phyloP scores from a whole-genome alignment of 306 rosid species.

The Dalbergia cultrata region DNA sequence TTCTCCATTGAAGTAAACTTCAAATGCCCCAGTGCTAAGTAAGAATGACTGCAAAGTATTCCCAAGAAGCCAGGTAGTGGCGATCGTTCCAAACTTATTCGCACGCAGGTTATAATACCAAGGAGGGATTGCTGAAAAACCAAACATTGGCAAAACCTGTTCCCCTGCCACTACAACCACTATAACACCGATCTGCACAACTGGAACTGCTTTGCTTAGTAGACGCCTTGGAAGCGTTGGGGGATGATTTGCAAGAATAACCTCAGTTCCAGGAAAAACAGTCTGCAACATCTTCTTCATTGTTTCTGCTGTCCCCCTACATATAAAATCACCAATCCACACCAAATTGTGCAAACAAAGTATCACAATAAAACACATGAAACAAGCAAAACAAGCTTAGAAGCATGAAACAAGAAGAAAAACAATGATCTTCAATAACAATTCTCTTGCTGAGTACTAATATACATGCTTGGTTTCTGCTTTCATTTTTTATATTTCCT shows the following conservation, averaged over 20 bases:
- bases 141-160: constrained; percentile 74
- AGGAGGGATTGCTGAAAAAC: constrained; percentile 69
- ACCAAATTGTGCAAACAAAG: constrained; percentile 7
- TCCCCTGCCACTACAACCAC: constrained; percentile 76
- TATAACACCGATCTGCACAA: constrained; percentile 68
- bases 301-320: constrained; percentile 75
- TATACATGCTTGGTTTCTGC: too few relatives aligned
- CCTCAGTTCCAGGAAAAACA: constrained; percentile 71
- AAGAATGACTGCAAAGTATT: constrained; percentile 77
- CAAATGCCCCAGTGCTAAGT: constrained; percentile 85
- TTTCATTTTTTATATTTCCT: too few relatives aligned
- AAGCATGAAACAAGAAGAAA: constrained; percentile 3
- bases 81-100: constrained; percentile 76
- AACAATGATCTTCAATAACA: constrained; percentile 8
- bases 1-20: constrained; percentile 75
- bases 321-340: constrained; percentile 37
- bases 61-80: constrained; percentile 89
- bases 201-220: constrained; percentile 75
- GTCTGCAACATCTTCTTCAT: constrained; percentile 71
- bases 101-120: constrained; percentile 77
- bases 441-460: constrained; percentile 1
- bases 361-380: neutral
- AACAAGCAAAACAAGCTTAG: neutral
- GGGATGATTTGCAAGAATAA: constrained; percentile 71
- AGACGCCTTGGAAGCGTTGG: constrained; percentile 73